Percentiles rank a stretch among this genome's conserved stretches.
Evolutionary conservation across 2,329 filamentous ascomycete genomes (phyloP).

Genomic region (Hymenoscyphus fraxineus): DNA sequence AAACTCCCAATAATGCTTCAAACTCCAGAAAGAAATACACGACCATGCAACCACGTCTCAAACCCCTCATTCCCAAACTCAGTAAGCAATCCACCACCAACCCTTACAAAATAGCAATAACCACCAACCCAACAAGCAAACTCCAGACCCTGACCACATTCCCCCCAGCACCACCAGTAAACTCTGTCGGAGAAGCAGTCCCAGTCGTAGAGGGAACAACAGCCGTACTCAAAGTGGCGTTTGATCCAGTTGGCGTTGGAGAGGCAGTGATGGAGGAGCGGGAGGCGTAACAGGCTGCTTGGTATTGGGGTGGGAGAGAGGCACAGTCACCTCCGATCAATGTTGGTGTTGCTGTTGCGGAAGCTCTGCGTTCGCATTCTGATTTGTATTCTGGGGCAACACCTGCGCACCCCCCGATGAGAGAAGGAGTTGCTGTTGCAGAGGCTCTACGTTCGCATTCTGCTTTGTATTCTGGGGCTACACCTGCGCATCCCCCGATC

Average conservation of each 20-base stretch:
- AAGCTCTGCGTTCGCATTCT: background rate
- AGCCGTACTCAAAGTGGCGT: background rate
- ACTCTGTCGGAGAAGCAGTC: background rate
- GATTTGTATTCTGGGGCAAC: background rate
- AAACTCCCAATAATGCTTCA: too few species aligned
- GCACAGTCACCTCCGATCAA: background rate
- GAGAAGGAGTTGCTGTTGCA: background rate
- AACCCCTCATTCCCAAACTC: background rate
- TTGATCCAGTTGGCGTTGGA: background rate
- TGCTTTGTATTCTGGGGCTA: background rate
- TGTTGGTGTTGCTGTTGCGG: background rate
- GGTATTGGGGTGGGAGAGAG: conserved; percentile 3
- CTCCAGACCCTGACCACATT: background rate
- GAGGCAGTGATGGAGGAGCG: background rate
- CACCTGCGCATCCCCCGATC: background rate
- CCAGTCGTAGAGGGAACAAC: background rate
- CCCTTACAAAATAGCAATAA: background rate
- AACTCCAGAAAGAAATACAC: too few species aligned
- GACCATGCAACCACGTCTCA: background rate
- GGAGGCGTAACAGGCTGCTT: conserved; percentile 6
- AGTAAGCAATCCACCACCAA: background rate
- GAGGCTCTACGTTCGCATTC: background rate
- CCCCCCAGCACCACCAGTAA: background rate
- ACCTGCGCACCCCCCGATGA: background rate
- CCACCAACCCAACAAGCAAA: background rate